Evolutionary conservation across 805 yeast species (phyloP).

Genomic region (Wickerhamiella parazyma): DNA sequence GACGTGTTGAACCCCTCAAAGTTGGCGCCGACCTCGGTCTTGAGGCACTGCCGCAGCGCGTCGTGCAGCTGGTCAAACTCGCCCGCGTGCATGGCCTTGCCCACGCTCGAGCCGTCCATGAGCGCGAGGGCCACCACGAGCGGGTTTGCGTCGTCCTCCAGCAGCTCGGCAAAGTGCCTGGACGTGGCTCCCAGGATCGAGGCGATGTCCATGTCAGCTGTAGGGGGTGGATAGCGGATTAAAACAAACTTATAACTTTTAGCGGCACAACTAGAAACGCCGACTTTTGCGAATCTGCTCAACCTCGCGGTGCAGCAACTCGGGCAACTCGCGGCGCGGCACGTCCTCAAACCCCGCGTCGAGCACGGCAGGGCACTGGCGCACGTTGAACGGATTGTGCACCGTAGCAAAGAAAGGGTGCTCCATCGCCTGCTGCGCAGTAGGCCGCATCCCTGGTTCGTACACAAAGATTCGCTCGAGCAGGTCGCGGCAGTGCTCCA

Average conservation of each 20-base stretch:
- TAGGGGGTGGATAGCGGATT: background rate
- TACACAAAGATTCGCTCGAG: conserved; percentile 46
- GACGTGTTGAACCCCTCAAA: conserved; percentile 67
- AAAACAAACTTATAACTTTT: too few species aligned
- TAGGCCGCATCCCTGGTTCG: conserved; percentile 43
- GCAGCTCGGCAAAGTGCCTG: conserved; percentile 27
- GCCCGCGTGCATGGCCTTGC: conserved; percentile 57
- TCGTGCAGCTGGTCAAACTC: conserved; percentile 53
- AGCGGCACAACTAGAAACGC: too few species aligned
- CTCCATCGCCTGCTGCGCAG: conserved; percentile 41
- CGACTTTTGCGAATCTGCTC: background rate
- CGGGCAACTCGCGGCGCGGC: conserved; percentile 4
- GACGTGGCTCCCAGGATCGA: conserved; percentile 14
- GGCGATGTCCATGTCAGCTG: conserved; percentile 13
- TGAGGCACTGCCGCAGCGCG: conserved; percentile 43
- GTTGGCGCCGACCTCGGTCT: conserved; percentile 51
- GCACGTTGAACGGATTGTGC: conserved; percentile 44
- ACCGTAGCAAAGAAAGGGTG: conserved; percentile 44
- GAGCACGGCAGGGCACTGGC: conserved; percentile 36
- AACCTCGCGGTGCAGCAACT: background rate
- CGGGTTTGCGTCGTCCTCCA: conserved; percentile 53
- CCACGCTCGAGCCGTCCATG: conserved; percentile 81
- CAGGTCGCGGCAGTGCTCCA: conserved; percentile 27
- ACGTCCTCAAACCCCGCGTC: conserved; percentile 54
- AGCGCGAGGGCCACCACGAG: conserved; percentile 72